Evolutionary conservation across 176 grass and related monocot species (phyloP).

Genomic region (Melocanna baccifera): DNA sequence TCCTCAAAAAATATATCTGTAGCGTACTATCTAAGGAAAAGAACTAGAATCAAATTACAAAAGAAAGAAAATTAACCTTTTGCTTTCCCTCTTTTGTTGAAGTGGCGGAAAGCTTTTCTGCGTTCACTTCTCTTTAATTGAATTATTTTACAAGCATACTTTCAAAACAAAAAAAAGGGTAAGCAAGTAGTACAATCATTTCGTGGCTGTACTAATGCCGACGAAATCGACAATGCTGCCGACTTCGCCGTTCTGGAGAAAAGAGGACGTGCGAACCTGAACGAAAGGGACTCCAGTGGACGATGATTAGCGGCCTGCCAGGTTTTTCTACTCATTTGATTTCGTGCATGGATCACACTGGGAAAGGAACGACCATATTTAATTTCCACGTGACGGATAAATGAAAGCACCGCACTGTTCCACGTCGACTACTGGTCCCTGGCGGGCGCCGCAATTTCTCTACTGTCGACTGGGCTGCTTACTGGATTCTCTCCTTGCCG

Average conservation of each 20-base stretch:
- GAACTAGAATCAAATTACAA: neutral
- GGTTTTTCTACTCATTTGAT: neutral
- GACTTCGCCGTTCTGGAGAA: neutral
- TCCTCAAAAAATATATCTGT: no score
- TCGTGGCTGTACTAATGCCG: neutral
- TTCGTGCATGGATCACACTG: neutral
- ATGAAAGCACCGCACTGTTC: neutral
- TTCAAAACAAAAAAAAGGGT: neutral
- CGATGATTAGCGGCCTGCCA: neutral
- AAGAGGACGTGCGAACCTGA: neutral
- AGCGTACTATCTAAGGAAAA: neutral
- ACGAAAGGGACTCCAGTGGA: neutral
- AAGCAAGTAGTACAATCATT: neutral
- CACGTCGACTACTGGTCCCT: neutral
- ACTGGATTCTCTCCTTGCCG: neutral
- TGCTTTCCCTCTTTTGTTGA: neutral
- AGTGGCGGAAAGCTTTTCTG: neutral
- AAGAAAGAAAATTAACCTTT: neutral
- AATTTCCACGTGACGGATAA: neutral
- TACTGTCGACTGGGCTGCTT: neutral
- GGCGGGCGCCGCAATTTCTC: neutral
- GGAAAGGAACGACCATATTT: neutral
- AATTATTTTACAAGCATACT: neutral
- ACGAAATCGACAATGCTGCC: neutral
- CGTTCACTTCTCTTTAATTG: neutral